Conservation (phyloP, 768 basidiomycete species). For the Lactifluus pinguis region DNA sequence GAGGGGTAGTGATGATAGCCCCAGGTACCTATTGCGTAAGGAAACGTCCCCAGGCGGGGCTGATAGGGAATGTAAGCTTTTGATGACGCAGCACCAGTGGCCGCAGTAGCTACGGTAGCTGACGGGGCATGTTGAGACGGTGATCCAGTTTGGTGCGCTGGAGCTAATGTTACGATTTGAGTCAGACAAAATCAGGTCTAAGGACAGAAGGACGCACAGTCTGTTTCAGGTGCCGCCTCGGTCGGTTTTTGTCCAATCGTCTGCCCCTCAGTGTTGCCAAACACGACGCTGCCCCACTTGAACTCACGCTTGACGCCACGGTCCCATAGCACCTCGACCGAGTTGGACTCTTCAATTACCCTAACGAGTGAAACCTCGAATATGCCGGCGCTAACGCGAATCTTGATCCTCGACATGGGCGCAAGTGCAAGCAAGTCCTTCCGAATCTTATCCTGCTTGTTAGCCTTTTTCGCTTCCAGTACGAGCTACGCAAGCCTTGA, state of each 20-base stretch:
- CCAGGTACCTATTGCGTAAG: slow-evolving; percentile 4
- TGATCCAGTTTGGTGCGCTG: background rate
- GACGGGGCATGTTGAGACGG: background rate
- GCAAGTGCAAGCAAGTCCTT: slow-evolving; percentile 62
- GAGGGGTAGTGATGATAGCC: slow-evolving; percentile 7
- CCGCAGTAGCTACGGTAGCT: background rate
- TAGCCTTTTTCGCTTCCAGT: slow-evolving; percentile 64
- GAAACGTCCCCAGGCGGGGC: background rate
- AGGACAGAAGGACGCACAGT: slow-evolving; percentile 33
- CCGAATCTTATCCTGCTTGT: slow-evolving; percentile 65
- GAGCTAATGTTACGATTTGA: background rate
- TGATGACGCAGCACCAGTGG: background rate
- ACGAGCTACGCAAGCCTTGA: slow-evolving; percentile 41
- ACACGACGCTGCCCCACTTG: slow-evolving; percentile 74
- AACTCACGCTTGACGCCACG: slow-evolving; percentile 64
- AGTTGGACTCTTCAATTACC: slow-evolving; percentile 57
- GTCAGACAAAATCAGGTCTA: background rate
- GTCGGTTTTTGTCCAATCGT: slow-evolving; percentile 61
- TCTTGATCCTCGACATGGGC: slow-evolving; percentile 67
- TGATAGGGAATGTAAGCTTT: background rate
- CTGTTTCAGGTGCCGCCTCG: slow-evolving; percentile 38
- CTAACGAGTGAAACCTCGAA: slow-evolving; percentile 77
- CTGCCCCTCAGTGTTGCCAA: slow-evolving; percentile 62
- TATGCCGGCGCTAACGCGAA: slow-evolving; percentile 74
- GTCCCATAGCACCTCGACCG: slow-evolving; percentile 80